Percentiles rank a stretch among this genome's conserved stretches.
Conservation (phyloP, 2,329 filamentous ascomycete genomes). For the Cytospora piceae region DNA sequence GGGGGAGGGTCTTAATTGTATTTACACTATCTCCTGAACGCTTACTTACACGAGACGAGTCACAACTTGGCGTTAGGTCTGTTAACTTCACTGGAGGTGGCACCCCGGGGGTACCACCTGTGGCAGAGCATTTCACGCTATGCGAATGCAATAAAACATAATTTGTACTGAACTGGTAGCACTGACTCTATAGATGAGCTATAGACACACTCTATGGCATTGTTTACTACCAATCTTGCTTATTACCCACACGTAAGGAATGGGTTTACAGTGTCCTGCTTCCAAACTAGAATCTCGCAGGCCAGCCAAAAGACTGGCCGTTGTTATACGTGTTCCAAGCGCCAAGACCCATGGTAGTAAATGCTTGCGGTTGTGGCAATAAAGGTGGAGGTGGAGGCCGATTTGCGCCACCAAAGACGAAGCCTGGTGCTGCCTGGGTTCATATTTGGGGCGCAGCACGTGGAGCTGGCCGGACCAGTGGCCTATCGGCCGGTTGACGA, state of each 20-base stretch:
- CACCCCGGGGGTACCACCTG: too few relatives aligned
- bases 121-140: background rate
- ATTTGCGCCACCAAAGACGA: background rate
- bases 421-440: background rate
- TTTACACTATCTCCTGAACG: background rate
- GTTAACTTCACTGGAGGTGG: background rate
- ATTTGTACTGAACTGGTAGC: too few relatives aligned
- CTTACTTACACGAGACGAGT: background rate
- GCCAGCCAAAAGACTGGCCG: background rate
- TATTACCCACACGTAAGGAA: background rate
- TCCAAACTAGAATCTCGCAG: background rate
- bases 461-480: background rate
- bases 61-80: background rate
- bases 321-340: background rate
- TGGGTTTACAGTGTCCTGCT: background rate
- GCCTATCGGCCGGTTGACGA: background rate
- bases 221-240: background rate
- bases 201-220: background rate
- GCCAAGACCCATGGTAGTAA: background rate
- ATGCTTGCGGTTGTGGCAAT: background rate
- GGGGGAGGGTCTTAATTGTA: background rate
- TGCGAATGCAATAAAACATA: background rate
- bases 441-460: background rate
- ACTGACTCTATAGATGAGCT: background rate
- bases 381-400: too few relatives aligned